Percentiles rank a stretch among this genome's conserved stretches.
phyloP scores from a whole-genome alignment of 768 basidiomycete species.

The button mushroom (Agaricus bisporus) region DNA sequence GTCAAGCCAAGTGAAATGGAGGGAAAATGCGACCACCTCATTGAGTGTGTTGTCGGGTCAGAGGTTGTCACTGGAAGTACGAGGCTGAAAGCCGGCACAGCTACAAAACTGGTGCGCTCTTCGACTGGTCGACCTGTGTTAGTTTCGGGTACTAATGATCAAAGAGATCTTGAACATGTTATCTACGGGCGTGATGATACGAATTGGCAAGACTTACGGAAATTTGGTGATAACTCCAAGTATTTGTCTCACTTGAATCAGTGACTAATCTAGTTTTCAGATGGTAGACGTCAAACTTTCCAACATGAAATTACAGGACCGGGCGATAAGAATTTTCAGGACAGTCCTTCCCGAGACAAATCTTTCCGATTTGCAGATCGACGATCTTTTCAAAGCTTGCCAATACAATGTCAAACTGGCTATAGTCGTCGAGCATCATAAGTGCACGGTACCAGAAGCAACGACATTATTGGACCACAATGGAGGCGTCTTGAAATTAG shows the following conservation, averaged over 20 bases:
- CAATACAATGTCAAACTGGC: constrained; percentile 26
- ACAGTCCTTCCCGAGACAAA: constrained; percentile 17
- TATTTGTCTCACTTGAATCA: background rate
- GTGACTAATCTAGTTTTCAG: constrained; percentile 10
- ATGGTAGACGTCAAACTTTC: constrained; percentile 29
- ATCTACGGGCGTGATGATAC: constrained; percentile 27
- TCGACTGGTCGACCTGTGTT: background rate
- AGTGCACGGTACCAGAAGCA: constrained; percentile 16
- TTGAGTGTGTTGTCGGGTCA: constrained; percentile 25
- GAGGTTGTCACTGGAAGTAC: constrained; percentile 29
- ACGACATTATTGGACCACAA: constrained; percentile 13
- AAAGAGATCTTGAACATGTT: constrained; percentile 29
- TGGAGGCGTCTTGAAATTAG: constrained; percentile 17
- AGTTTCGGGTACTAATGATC: background rate
- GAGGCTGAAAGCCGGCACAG: constrained; percentile 31
- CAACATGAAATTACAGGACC: constrained; percentile 23
- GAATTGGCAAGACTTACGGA: constrained; percentile 28
- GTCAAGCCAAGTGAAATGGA: constrained; percentile 21
- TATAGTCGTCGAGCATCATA: constrained; percentile 20
- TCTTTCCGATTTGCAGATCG: constrained; percentile 20
- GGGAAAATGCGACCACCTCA: constrained; percentile 19
- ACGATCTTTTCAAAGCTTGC: constrained; percentile 22
- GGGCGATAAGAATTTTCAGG: constrained; percentile 26
- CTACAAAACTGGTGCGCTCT: constrained; percentile 26
- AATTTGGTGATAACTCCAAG: constrained; percentile 20